phyloP scores from a whole-genome alignment of 805 yeast genomes.

The Pichia membranifaciens region DNA sequence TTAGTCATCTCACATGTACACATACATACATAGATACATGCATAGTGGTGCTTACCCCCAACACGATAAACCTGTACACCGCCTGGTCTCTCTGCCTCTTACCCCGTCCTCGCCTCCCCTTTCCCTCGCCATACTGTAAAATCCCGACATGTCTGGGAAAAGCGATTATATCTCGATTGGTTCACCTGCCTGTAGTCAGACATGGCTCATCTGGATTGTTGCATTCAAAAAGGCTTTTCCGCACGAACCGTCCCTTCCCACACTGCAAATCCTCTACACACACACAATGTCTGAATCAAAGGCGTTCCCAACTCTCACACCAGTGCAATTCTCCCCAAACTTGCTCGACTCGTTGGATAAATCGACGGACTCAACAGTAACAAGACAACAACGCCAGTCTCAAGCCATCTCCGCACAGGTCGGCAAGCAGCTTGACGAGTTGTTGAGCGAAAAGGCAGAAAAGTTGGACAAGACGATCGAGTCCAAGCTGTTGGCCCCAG shows the following conservation, averaged over 20 bases:
- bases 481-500: background rate
- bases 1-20: background rate
- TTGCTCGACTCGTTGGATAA: constrained; percentile 85
- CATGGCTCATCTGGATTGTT: too few relatives aligned
- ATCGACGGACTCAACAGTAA: constrained; percentile 44
- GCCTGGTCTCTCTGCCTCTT: too few relatives aligned
- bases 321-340: constrained; percentile 56
- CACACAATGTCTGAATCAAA: constrained; percentile 11
- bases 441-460: background rate
- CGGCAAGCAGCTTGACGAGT: constrained; percentile 44
- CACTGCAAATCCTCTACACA: too few relatives aligned
- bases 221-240: too few relatives aligned
- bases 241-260: too few relatives aligned
- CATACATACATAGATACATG: too few relatives aligned
- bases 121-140: too few relatives aligned
- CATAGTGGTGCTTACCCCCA: too few relatives aligned
- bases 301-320: constrained; percentile 13
- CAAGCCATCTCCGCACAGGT: constrained; percentile 63
- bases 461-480: background rate
- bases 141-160: too few relatives aligned
- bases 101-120: too few relatives aligned
- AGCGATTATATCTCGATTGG: too few relatives aligned
- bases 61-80: background rate
- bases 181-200: too few relatives aligned
- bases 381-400: constrained; percentile 65